These are phyloP conservation scores for Colletotrichum musicola DNA, from an alignment of 2,329 filamentous ascomycete species.

Conservation along the genomic window DNA sequence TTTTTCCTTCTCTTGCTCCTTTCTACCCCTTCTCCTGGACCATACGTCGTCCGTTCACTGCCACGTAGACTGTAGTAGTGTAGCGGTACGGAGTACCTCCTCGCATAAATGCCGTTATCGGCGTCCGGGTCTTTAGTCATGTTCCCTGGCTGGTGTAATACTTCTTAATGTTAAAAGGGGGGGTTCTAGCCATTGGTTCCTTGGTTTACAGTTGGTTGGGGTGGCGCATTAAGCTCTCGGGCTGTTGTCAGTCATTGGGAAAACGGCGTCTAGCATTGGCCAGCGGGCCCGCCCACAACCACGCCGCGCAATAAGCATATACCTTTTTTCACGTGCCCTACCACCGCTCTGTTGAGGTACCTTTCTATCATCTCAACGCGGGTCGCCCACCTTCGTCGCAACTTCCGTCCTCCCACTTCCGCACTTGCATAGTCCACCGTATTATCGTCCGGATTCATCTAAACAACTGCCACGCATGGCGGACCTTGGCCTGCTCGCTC, in stretches of 20 bases:
- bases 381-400: conserved; percentile 18
- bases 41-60: conserved; percentile 11
- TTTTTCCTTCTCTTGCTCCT: background rate
- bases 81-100: background rate
- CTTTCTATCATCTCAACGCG: background rate
- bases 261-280: conserved; percentile 30
- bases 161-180: conserved; percentile 11
- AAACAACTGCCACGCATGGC: conserved; percentile 22
- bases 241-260: conserved; percentile 13
- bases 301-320: background rate
- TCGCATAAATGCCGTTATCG: background rate
- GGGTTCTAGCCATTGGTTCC: conserved; percentile 14
- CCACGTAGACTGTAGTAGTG: background rate
- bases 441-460: conserved; percentile 34
- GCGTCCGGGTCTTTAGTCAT: conserved; percentile 11
- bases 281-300: conserved; percentile 6
- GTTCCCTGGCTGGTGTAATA: conserved; percentile 7
- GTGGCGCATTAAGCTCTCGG: conserved; percentile 33
- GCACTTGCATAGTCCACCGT: conserved; percentile 21
- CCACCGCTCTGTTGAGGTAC: background rate
- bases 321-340: background rate
- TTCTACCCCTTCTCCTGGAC: background rate
- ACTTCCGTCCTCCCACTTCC: conserved; percentile 30
- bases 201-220: conserved; percentile 8
- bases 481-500: conserved; percentile 13